phyloP scores from a whole-genome alignment of 1,139 yeast species.

The Candida buenavistaensis region DNA sequence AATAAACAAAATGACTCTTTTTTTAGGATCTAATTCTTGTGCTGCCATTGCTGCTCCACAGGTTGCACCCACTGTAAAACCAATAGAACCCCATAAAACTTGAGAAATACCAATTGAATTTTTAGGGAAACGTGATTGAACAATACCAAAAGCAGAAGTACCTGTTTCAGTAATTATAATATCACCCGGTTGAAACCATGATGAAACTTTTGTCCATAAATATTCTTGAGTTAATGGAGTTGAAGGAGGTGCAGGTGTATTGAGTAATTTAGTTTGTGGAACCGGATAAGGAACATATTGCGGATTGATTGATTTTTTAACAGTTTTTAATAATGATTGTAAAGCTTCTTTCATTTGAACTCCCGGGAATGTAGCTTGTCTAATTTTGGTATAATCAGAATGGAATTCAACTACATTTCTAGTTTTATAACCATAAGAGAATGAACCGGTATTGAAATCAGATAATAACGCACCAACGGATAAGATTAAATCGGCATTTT shows the following conservation, averaged over 20 bases:
- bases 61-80: constrained; percentile 83
- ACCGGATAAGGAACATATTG: too few relatives aligned
- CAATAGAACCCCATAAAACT: constrained; percentile 90
- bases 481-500: constrained; percentile 71
- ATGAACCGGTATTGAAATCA: constrained; percentile 89
- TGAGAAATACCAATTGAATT: constrained; percentile 78
- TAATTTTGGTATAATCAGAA: constrained; percentile 81
- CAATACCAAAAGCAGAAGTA: constrained; percentile 85
- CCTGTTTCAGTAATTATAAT: constrained; percentile 85
- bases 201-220: constrained; percentile 75
- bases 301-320: too few relatives aligned
- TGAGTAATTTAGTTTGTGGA: constrained; percentile 41
- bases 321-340: constrained; percentile 42
- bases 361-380: constrained; percentile 73
- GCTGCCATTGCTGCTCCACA: constrained; percentile 86
- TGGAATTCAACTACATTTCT: constrained; percentile 84
- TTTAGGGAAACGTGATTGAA: constrained; percentile 75
- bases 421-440: constrained; percentile 78
- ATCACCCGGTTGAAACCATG: constrained; percentile 79
- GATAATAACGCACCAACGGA: constrained; percentile 83
- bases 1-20: constrained; percentile 77
- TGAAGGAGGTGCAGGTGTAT: constrained; percentile 28
- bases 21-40: constrained; percentile 64
- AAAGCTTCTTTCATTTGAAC: constrained; percentile 75
- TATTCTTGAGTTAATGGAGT: constrained; percentile 65